Evolutionary conservation across 2,329 filamentous ascomycete species (phyloP), one percentile per base, ranked within the genome.

Genomic region (Aspergillus sp.): DNA sequence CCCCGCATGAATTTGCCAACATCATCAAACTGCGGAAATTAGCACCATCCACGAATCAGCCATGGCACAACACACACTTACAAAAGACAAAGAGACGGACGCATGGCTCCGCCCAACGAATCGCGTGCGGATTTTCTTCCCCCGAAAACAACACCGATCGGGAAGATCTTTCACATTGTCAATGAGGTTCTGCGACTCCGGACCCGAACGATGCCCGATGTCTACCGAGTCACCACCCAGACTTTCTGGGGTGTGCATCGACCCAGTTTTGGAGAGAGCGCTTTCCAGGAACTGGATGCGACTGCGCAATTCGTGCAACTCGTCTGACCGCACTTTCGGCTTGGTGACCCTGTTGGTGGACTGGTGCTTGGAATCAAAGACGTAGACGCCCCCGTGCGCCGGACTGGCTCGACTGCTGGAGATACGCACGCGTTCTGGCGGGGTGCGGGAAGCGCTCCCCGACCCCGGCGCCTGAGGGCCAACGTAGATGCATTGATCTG

Each of bases 401-500:
- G 57, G 63, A 13, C 61, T 71, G 41, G 60, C 38, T 3, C 52
- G 63, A 50, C 58, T 59, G 32, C n/a, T 59, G 15, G 64, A 50
- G 11, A 30, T 36, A 23, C 55, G 59, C 11, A 39, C 52, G 5
- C 49, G 60, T 8, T 61, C 59, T 30, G 61, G 47, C 19, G 60
- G 27, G 27, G 57, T 54, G 54, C 38, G 57, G 3, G 15, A 57
- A 25, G 38, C 49, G 32, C 54, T 57, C 8, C 38, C 59, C 32
- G 23, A 49, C 17, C 1, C 60, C 62, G 15, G 66, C 50, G 10
- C 58, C 51, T 64, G 60, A 2, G 66, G 52, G 42, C 71, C 74
- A 8, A 77, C 70, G 66, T 86, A 88, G 1, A 83, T 78, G 66
- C 87, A 89, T 19, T 78, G 77, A 5, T 80, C 77, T 42, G 68